These are phyloP conservation scores for Leucosporidium yakuticum DNA, from an alignment of 768 basidiomycete species.

Conservation along the genomic window DNA sequence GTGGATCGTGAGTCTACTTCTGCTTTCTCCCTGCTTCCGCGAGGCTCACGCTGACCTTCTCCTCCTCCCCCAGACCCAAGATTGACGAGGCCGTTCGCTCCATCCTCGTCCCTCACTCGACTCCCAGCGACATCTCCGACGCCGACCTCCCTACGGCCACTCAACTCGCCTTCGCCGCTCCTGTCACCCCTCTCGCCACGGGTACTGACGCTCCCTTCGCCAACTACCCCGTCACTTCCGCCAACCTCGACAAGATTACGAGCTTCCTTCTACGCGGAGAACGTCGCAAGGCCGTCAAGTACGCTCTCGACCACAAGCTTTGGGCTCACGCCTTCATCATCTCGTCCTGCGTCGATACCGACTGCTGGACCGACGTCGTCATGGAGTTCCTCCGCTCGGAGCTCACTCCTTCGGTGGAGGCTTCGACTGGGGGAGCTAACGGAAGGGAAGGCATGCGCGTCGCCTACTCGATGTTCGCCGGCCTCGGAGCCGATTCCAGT, in stretches of 20 bases:
- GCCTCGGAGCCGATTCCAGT: conserved; percentile 74
- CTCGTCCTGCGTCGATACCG: conserved; percentile 84
- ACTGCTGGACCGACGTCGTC: conserved; percentile 86
- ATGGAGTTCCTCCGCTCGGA: conserved; percentile 77
- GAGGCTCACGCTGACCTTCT: neutral
- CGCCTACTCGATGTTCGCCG: conserved; percentile 75
- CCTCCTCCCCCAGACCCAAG: conserved; percentile 50
- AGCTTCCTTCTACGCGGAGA: conserved; percentile 75
- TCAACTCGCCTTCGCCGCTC: conserved; percentile 26
- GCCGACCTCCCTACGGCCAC: conserved; percentile 29
- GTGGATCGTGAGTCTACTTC: conserved; percentile 75
- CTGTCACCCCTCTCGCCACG: neutral
- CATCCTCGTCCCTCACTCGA: conserved; percentile 57
- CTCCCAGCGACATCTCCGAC: neutral
- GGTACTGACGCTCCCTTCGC: conserved; percentile 47
- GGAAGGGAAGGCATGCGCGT: conserved; percentile 69
- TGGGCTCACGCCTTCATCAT: conserved; percentile 97
- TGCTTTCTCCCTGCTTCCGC: neutral
- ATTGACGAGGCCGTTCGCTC: conserved; percentile 68
- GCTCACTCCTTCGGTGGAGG: conserved; percentile 48
- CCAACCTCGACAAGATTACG: conserved; percentile 69
- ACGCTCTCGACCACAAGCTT: conserved; percentile 76
- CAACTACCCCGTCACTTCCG: conserved; percentile 56
- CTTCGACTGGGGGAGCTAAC: conserved; percentile 42
- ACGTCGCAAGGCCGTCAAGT: conserved; percentile 76